Evolutionary conservation across 1,284 basidiomycete species (phyloP), one percentile per base, ranked within the genome.

Genomic region (Mrakiaceae sp.): DNA sequence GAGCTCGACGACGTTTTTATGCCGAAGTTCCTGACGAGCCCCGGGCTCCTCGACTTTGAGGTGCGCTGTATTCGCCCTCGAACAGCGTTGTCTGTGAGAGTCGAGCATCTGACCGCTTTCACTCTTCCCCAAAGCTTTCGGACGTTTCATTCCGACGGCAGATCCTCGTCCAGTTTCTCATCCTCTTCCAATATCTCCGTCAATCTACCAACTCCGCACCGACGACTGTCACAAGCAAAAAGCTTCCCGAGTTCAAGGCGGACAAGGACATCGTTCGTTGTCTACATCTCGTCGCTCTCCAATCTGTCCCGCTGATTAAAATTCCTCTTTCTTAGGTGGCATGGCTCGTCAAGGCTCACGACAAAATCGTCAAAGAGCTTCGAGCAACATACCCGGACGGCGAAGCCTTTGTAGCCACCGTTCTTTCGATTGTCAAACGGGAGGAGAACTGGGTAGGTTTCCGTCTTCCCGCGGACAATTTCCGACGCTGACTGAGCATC

Each of bases 71-170:
- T 27, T 27, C 2, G 27, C 27, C 27, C 27, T 27, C 27, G 27
- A 27, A 27, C 27, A 27, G 27, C 27, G 27, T 27, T 27, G 27
- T 27, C 27, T 27, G 27, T 27, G 27, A 27, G 27, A 27, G 27
- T 27, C 27, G 27, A 27, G 27, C 27, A 27, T 27, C 27, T 27
- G 27, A 27, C 27, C 10, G 9, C 8, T 12, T 48, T 48, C n/a
- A 27, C 42, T 12, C 42, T 52, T 67, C 47, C 59, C 50, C 14
- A 40, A 51, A 73, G 70, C 70, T 74, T 6, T 70, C 73, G 6
- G 75, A 77, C 64, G 68, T 70, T 10, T 69, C 71, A 10, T 77
- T 77, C 73, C 71, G 75, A 6, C 72, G 75, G 4, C 75, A 77
- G 60, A 72, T 77, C 57, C 71, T 75, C 27, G 69, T 75, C 47